These are phyloP conservation scores for Metrosideros polymorpha DNA, from an alignment of 441 rosid species.

Conservation along the genomic window DNA sequence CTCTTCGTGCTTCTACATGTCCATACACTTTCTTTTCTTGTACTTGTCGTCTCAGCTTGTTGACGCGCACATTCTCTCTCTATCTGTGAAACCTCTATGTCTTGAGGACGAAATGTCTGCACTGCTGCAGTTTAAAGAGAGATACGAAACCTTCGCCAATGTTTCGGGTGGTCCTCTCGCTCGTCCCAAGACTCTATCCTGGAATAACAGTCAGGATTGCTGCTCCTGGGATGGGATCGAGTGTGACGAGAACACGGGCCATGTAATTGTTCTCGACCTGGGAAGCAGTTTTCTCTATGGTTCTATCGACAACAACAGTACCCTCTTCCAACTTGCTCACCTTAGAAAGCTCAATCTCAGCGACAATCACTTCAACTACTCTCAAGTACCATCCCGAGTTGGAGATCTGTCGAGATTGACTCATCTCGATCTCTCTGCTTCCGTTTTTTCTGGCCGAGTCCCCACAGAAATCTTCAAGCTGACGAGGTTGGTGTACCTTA, in stretches of 20 bases:
- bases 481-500: too few species aligned
- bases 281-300: neutral
- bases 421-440: neutral
- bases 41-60: neutral
- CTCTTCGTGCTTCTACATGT: neutral
- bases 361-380: neutral
- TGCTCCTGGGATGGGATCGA: neutral
- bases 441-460: fast-evolving
- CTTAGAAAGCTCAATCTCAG: neutral
- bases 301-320: neutral
- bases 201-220: neutral
- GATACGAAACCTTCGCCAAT: neutral
- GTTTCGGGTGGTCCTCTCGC: neutral
- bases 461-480: neutral
- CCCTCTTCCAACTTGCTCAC: neutral
- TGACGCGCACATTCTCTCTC: neutral
- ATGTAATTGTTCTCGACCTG: fast-evolving
- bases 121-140: neutral
- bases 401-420: neutral
- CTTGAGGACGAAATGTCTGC: neutral
- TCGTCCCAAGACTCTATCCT: neutral
- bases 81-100: fast-evolving
- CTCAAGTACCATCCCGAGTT: neutral
- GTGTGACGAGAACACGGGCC: neutral
- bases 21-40: neutral